A percentile compares a stretch with the other conserved stretches of the same genome.
phyloP scores from a whole-genome alignment of 345 rosid genomes.

The Theobroma cacao region DNA sequence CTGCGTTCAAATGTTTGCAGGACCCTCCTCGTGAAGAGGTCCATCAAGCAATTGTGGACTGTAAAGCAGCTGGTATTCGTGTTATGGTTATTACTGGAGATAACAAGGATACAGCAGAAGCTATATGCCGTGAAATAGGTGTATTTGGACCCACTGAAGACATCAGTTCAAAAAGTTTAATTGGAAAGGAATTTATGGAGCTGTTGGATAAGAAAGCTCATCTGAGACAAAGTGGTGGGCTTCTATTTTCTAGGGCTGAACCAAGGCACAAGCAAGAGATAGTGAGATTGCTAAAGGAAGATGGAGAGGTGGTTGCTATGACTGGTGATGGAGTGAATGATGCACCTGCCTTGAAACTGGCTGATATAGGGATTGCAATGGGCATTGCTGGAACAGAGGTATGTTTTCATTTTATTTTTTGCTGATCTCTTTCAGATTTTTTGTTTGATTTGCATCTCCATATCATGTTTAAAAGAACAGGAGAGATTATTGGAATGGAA shows the following conservation, averaged over 20 bases:
- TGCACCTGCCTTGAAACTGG: conserved; percentile 67
- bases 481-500: background rate
- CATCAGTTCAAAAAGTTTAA: conserved; percentile 34
- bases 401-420: background rate
- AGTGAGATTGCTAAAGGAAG: conserved; percentile 53
- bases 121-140: conserved; percentile 70
- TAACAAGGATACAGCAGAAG: conserved; percentile 68
- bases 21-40: conserved; percentile 80
- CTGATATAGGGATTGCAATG: conserved; percentile 71
- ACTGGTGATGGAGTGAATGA: conserved; percentile 72
- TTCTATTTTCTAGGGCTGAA: conserved; percentile 51
- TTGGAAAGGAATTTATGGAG: conserved; percentile 43
- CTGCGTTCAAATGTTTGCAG: conserved; percentile 25
- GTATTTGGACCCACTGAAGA: conserved; percentile 45
- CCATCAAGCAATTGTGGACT: conserved; percentile 62
- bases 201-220: conserved; percentile 31
- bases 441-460: background rate
- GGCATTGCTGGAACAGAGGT: conserved; percentile 77
- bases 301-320: conserved; percentile 69
- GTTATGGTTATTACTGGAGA: conserved; percentile 77
- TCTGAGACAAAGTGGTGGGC: conserved; percentile 41
- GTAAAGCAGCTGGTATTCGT: conserved; percentile 67
- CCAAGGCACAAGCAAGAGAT: conserved; percentile 55
- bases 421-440: background rate
- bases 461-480: background rate